phyloP scores from a whole-genome alignment of 108 stramenopile species.

The Conticribra weissflogii region DNA sequence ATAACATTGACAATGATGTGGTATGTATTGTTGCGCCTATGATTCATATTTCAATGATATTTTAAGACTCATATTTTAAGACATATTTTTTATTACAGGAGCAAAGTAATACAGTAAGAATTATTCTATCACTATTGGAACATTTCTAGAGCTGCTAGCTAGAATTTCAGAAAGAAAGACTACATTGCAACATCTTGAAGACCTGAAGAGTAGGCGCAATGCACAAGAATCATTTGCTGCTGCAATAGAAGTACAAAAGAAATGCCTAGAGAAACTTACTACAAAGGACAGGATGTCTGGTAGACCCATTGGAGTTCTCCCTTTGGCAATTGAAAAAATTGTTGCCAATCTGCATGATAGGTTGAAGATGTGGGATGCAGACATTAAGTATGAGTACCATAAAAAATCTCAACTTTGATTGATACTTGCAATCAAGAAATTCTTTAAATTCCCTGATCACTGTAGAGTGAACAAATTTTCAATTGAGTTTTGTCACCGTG shows the following conservation, averaged over 20 bases:
- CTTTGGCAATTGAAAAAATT: too few relatives aligned
- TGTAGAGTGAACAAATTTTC: not conserved
- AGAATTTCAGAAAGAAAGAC: not conserved
- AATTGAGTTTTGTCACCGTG: constrained; percentile 1
- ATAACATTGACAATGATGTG: too few relatives aligned
- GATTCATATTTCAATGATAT: too few relatives aligned
- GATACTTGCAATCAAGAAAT: not conserved
- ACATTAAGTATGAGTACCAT: too few relatives aligned
- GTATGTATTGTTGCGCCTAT: too few relatives aligned
- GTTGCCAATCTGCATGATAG: too few relatives aligned
- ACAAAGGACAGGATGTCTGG: not conserved
- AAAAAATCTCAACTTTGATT: not conserved
- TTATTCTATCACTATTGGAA: too few relatives aligned
- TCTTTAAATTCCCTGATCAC: constrained; percentile 5
- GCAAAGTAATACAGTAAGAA: not conserved
- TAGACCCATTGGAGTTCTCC: not conserved
- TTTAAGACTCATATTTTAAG: too few relatives aligned
- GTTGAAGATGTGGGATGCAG: too few relatives aligned
- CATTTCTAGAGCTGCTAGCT: not conserved
- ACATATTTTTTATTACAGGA: too few relatives aligned
- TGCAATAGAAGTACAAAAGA: not conserved
- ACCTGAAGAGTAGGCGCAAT: not conserved
- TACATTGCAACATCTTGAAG: not conserved
- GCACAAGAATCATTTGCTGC: not conserved
- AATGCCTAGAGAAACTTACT: not conserved